Evolutionary conservation across 2,329 filamentous ascomycete genomes (phyloP).

Genomic region (Hypoxylon sp.): DNA sequence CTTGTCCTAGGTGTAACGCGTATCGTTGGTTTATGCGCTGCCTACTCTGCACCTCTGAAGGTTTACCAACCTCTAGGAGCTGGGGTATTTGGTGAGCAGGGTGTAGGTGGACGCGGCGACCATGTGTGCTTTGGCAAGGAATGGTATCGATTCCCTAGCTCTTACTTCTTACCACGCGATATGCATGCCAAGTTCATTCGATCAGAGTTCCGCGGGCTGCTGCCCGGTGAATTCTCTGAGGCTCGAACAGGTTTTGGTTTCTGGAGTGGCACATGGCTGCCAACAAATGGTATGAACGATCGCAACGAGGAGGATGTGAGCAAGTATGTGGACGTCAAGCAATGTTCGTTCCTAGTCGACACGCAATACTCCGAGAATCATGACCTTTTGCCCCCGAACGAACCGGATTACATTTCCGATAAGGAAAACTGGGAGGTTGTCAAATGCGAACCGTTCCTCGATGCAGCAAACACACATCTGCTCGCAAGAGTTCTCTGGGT

Average conservation of each 20-base stretch:
- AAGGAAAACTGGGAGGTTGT: constrained; percentile 79
- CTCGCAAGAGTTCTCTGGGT: constrained; percentile 84
- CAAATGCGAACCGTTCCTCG: constrained; percentile 80
- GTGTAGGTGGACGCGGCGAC: constrained; percentile 67
- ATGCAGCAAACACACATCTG: constrained; percentile 76
- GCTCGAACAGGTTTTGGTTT: constrained; percentile 73
- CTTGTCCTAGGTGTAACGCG: constrained; percentile 74
- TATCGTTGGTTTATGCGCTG: constrained; percentile 78
- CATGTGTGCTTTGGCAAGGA: constrained; percentile 92
- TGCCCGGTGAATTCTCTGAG: constrained; percentile 91
- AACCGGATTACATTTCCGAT: constrained; percentile 83
- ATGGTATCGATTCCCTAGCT: constrained; percentile 97
- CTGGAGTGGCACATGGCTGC: constrained; percentile 84
- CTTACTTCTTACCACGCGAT: constrained; percentile 85
- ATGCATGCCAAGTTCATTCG: constrained; percentile 90
- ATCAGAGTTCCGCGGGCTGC: constrained; percentile 86
- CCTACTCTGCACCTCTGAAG: constrained; percentile 81
- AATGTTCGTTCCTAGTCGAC: constrained; percentile 87
- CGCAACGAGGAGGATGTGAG: constrained; percentile 83
- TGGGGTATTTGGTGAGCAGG: constrained; percentile 54
- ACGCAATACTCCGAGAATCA: constrained; percentile 74
- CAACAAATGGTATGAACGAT: constrained; percentile 89
- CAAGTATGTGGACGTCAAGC: constrained; percentile 82
- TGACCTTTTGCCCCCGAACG: constrained; percentile 66
- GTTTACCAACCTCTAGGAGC: constrained; percentile 74